A percentile compares a stretch with the other conserved stretches of the same genome.
Evolutionary conservation across 2,329 filamentous ascomycete genomes (phyloP).

Genomic region (Colletotrichum sp.): DNA sequence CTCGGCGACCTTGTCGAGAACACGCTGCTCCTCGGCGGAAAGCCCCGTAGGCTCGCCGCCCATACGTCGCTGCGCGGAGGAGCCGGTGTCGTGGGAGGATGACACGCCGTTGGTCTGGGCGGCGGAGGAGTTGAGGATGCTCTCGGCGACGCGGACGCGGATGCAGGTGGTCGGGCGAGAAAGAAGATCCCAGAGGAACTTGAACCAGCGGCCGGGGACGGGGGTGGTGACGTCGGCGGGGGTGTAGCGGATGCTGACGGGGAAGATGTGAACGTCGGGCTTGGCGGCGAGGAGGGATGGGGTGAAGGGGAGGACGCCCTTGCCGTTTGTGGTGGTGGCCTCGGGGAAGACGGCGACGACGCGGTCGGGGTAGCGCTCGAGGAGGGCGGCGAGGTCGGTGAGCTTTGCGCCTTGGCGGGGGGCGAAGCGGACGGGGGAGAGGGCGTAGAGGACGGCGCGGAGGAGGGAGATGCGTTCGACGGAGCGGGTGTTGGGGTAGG

Average conservation of each 20-base stretch:
- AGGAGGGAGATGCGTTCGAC: constrained; percentile 81
- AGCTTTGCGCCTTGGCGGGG: constrained; percentile 52
- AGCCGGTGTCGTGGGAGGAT: constrained; percentile 27
- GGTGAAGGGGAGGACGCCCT: constrained; percentile 84
- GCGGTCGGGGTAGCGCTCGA: constrained; percentile 72
- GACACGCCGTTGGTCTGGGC: constrained; percentile 39
- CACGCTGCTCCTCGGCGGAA: constrained; percentile 66
- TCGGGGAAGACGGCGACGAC: constrained; percentile 91
- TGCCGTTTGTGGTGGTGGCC: constrained; percentile 91
- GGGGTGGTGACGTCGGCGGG: constrained; percentile 91
- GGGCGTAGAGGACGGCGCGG: constrained; percentile 75
- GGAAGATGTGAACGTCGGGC: constrained; percentile 78
- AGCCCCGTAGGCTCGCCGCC: constrained; percentile 29
- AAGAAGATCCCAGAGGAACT: constrained; percentile 86
- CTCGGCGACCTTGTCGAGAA: constrained; percentile 83
- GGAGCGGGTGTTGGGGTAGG: constrained; percentile 75
- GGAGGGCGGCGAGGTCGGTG: constrained; percentile 66
- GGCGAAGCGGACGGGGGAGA: constrained; percentile 60
- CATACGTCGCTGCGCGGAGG: constrained; percentile 33
- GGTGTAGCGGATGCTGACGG: constrained; percentile 87
- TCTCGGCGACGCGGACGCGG: constrained; percentile 86
- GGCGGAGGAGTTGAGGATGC: constrained; percentile 59
- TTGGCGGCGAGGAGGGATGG: constrained; percentile 75
- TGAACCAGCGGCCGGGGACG: constrained; percentile 73
- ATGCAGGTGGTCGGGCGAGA: constrained; percentile 88